These are phyloP conservation scores for Coccomyxa subellipsoidea DNA, from an alignment of 163 green algal genomes.

Conservation along the genomic window DNA sequence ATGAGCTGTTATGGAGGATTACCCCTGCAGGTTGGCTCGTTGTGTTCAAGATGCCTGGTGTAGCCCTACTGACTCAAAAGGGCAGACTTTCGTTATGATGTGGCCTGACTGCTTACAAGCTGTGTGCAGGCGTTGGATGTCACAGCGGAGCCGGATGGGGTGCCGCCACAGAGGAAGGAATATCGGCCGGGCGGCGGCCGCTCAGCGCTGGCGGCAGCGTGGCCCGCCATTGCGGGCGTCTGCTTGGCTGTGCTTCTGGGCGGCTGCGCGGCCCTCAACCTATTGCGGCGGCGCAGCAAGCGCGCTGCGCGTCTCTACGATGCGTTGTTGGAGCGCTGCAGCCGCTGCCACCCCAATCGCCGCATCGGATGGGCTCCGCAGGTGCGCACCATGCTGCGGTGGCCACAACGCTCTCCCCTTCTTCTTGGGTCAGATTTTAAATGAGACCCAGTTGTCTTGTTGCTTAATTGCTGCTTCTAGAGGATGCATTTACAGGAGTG, in stretches of 20 bases:
- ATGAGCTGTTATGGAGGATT: too few relatives aligned
- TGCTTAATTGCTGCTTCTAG: neutral
- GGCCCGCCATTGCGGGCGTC: neutral
- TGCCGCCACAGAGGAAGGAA: slow-evolving; percentile 10
- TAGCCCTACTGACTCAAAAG: too few relatives aligned
- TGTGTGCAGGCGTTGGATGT: slow-evolving; percentile 38
- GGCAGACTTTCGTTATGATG: too few relatives aligned
- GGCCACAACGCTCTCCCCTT: neutral
- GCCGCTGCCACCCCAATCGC: neutral
- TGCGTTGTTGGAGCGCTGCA: neutral
- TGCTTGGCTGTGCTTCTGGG: neutral
- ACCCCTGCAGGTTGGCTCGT: too few relatives aligned
- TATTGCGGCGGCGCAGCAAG: neutral
- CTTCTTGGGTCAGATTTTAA: neutral
- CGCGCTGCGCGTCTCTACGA: neutral
- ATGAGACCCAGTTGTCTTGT: neutral
- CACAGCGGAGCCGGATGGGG: slow-evolving; percentile 25
- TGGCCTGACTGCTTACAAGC: too few relatives aligned
- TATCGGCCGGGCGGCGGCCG: neutral
- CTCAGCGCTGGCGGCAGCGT: neutral
- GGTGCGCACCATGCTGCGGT: neutral
- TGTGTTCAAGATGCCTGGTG: too few relatives aligned
- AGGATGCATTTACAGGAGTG: neutral
- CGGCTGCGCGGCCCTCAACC: neutral
- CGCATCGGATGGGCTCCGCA: neutral